phyloP scores from a whole-genome alignment of 495 filamentous ascomycete species.

The Penicillium cinerascens region DNA sequence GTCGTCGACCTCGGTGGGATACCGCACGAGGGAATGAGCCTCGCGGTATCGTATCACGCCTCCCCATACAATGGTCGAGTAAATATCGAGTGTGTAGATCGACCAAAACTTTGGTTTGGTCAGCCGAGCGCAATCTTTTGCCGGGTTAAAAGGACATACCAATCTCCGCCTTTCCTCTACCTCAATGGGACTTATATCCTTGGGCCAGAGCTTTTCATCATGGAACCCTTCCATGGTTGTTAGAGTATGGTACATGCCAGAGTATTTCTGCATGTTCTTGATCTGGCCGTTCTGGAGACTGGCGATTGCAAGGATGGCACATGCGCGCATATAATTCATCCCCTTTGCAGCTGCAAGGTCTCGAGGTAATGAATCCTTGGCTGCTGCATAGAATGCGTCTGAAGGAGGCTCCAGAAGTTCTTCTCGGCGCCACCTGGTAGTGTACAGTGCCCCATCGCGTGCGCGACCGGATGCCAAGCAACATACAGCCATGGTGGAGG shows the following conservation, averaged over 20 bases:
- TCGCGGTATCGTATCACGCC: constrained; percentile 44
- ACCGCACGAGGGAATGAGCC: constrained; percentile 39
- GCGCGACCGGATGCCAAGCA: constrained; percentile 43
- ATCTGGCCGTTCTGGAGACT: constrained; percentile 47
- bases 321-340: constrained; percentile 45
- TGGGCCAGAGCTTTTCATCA: constrained; percentile 49
- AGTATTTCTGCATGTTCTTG: constrained; percentile 45
- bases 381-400: constrained; percentile 47
- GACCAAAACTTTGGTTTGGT: constrained; percentile 44
- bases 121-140: not conserved
- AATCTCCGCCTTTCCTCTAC: constrained; percentile 46
- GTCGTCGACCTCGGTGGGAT: constrained; percentile 45
- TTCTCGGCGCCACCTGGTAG: constrained; percentile 23
- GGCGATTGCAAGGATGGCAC: constrained; percentile 43
- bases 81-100: constrained; percentile 51
- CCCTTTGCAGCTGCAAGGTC: constrained; percentile 34
- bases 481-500: constrained; percentile 48
- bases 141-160: constrained; percentile 22
- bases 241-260: constrained; percentile 45
- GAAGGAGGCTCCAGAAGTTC: constrained; percentile 29
- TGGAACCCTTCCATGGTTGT: constrained; percentile 43
- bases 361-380: constrained; percentile 38
- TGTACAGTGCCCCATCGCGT: constrained; percentile 44
- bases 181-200: constrained; percentile 39
- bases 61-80: constrained; percentile 46